Percentiles rank a stretch among this genome's conserved stretches.
phyloP scores from a whole-genome alignment of 2,329 filamentous ascomycete genomes.

The Cladosporium velox region DNA sequence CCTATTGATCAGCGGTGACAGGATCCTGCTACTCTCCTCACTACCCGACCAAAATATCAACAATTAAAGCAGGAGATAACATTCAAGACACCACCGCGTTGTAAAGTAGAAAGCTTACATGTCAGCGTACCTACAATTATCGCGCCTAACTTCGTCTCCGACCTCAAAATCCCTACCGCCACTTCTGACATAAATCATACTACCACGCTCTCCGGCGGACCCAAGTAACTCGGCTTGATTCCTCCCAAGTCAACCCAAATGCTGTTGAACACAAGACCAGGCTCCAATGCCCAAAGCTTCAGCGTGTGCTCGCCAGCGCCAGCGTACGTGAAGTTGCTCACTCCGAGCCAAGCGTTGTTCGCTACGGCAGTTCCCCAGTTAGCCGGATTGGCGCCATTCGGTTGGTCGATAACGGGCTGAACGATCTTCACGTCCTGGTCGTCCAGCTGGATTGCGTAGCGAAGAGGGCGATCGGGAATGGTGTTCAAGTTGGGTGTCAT shows the following conservation, averaged over 20 bases:
- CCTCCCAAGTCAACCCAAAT: conserved; percentile 39
- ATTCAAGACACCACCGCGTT: background rate
- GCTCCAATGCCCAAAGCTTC: conserved; percentile 50
- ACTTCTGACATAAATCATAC: conserved; percentile 24
- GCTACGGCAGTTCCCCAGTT: conserved; percentile 54
- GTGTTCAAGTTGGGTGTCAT: conserved; percentile 35
- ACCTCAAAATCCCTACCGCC: background rate
- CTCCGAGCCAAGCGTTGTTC: conserved; percentile 53
- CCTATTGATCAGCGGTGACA: background rate
- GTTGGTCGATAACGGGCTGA: conserved; percentile 33
- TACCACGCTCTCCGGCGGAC: conserved; percentile 39
- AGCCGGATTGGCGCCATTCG: conserved; percentile 41
- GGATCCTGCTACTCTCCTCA: background rate
- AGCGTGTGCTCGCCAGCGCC: conserved; percentile 45
- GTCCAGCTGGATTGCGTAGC: conserved; percentile 44
- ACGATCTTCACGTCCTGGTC: conserved; percentile 29
- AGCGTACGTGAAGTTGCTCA: conserved; percentile 41
- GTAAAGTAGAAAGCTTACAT: background rate
- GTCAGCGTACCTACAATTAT: background rate
- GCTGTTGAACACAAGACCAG: conserved; percentile 46
- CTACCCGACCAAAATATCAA: background rate
- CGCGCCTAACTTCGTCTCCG: background rate
- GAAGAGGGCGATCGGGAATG: conserved; percentile 32
- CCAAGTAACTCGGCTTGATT: conserved; percentile 39
- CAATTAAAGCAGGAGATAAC: background rate